Evolutionary conservation across 257 asterid genomes (phyloP).

Genomic region (Prunella vulgaris): DNA sequence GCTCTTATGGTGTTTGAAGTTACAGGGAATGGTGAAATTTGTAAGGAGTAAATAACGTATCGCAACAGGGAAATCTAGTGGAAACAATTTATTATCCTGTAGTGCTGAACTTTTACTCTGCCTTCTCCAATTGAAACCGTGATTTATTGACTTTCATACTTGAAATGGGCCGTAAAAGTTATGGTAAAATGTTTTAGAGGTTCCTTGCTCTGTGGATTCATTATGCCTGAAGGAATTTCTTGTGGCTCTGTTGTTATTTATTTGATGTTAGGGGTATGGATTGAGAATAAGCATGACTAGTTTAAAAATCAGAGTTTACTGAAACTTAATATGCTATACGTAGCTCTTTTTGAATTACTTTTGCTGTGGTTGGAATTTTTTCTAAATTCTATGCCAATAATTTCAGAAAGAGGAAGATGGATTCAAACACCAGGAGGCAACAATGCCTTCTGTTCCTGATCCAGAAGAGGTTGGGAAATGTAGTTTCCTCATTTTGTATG

Average conservation of each 20-base stretch:
- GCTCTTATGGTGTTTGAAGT: conserved; percentile 8
- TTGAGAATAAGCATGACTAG: conserved; percentile 5
- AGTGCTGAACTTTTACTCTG: background rate
- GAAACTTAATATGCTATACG: background rate
- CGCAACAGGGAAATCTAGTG: background rate
- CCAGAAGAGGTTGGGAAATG: conserved; percentile 66
- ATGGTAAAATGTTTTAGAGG: background rate
- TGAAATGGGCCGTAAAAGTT: conserved; percentile 1
- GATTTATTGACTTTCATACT: background rate
- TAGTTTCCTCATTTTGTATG: conserved; percentile 10
- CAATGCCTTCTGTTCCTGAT: conserved; percentile 68
- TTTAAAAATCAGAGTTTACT: background rate
- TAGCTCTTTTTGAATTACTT: conserved; percentile 1
- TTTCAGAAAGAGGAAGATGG: conserved; percentile 82
- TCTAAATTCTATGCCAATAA: conserved; percentile 13
- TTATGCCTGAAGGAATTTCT: conserved; percentile 9
- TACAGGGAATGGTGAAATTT: conserved; percentile 3
- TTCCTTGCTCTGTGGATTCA: background rate
- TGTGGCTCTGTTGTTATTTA: background rate
- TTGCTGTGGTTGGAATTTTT: conserved; percentile 10
- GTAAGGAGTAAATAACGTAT: conserved; percentile 4
- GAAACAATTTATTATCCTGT: background rate
- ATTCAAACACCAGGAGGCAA: conserved; percentile 73
- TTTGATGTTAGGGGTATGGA: conserved; percentile 1
- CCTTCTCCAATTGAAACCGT: background rate